Evolutionary conservation across 164 flowering plant genomes (phyloP).

Genomic region (Tinospora cordifolia): DNA sequence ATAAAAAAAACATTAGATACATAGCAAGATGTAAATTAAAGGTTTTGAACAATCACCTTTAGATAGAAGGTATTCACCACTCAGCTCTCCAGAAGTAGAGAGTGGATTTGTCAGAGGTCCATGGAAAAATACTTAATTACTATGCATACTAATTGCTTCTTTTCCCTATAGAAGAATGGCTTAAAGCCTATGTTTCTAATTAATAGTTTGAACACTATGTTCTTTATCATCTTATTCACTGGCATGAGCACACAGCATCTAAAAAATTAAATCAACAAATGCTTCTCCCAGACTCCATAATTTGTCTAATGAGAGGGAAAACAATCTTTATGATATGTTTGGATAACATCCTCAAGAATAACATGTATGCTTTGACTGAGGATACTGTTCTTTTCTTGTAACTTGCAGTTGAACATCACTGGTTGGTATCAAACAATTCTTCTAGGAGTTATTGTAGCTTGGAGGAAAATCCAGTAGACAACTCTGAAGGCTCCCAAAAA

Average conservation of each 20-base stretch:
- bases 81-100: too few relatives aligned
- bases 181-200: background rate
- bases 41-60: too few relatives aligned
- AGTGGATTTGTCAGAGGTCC: too few relatives aligned
- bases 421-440: constrained; percentile 24
- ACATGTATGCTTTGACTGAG: background rate
- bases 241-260: too few relatives aligned
- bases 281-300: background rate
- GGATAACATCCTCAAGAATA: background rate
- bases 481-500: constrained; percentile 28
- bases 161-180: background rate
- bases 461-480: constrained; percentile 27
- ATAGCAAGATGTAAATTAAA: background rate
- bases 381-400: background rate
- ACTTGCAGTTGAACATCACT: constrained; percentile 35
- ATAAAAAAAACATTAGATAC: background rate
- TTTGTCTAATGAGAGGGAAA: background rate
- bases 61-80: too few relatives aligned
- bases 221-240: background rate
- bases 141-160: background rate
- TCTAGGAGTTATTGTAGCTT: constrained; percentile 24
- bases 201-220: background rate
- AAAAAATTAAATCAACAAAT: background rate
- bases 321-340: background rate
- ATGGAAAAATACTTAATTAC: background rate